Evolutionary conservation across 306 rosid species (phyloP).

Genomic region (Sicyos baderoa): DNA sequence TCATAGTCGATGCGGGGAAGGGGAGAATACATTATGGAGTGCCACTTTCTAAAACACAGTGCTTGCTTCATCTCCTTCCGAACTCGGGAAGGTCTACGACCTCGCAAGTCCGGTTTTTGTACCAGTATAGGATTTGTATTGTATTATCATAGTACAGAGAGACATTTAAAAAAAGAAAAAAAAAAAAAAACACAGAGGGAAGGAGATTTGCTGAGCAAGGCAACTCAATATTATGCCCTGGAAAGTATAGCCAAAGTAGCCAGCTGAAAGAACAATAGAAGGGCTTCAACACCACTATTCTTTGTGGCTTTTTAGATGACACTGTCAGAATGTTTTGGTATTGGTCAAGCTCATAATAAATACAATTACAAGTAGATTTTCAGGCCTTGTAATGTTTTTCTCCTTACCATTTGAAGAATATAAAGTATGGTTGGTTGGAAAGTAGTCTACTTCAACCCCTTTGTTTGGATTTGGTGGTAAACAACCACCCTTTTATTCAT

Average conservation of each 20-base stretch:
- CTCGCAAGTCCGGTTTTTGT: constrained; percentile 1
- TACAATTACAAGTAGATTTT: background rate
- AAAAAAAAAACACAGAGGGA: no score
- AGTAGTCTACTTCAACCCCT: no score
- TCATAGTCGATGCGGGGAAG: constrained; percentile 91
- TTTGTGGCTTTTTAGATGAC: constrained; percentile 44
- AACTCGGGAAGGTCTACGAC: constrained; percentile 46
- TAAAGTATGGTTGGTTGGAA: background rate
- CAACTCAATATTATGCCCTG: constrained; percentile 55
- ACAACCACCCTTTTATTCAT: no score
- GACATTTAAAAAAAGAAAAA: no score
- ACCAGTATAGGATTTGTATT: constrained; percentile 23
- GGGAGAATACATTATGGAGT: constrained; percentile 82
- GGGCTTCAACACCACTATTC: constrained; percentile 44
- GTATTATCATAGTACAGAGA: constrained; percentile 29
- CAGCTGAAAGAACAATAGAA: constrained; percentile 40
- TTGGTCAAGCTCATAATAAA: constrained; percentile 16
- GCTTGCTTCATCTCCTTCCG: constrained; percentile 40
- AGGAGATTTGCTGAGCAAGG: constrained; percentile 39
- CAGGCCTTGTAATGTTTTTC: no score
- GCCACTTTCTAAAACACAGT: constrained; percentile 53
- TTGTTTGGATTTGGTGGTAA: no score
- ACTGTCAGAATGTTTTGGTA: background rate
- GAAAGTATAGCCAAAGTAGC: constrained; percentile 32
- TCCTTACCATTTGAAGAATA: background rate